Evolutionary conservation across 768 basidiomycete genomes (phyloP).

Genomic region (Calvatia gigantea): DNA sequence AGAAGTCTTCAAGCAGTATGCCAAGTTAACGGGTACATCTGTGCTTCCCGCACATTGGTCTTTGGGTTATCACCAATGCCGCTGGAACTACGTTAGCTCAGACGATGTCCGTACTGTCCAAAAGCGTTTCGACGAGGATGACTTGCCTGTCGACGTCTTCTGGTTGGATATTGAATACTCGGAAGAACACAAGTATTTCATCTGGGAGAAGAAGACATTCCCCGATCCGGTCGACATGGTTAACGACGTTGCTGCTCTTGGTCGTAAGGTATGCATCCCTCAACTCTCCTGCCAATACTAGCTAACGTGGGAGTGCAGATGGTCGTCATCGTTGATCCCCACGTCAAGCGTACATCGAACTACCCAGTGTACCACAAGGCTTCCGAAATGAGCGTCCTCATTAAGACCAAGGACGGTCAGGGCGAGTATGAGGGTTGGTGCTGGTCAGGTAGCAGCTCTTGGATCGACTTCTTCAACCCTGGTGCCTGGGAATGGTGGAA

Average conservation of each 20-base stretch:
- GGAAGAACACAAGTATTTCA: conserved; percentile 93
- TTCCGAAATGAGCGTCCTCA: conserved; percentile 74
- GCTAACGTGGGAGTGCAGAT: conserved; percentile 53
- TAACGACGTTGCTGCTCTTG: conserved; percentile 79
- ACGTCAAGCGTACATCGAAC: conserved; percentile 76
- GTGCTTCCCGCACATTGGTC: conserved; percentile 91
- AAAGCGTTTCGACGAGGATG: conserved; percentile 85
- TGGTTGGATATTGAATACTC: conserved; percentile 98
- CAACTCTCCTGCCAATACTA: neutral
- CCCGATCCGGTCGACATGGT: conserved; percentile 94
- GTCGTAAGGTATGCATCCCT: conserved; percentile 63
- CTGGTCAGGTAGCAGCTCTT: conserved; percentile 94
- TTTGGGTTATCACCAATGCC: conserved; percentile 93
- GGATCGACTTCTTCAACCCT: conserved; percentile 98
- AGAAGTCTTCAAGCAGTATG: conserved; percentile 84
- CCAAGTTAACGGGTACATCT: conserved; percentile 78
- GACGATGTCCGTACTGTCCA: conserved; percentile 86
- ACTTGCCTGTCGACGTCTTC: conserved; percentile 93
- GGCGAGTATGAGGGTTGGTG: conserved; percentile 98
- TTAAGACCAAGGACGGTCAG: conserved; percentile 76
- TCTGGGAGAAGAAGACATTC: conserved; percentile 92
- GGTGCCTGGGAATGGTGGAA: conserved; percentile 89
- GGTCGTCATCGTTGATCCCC: conserved; percentile 97
- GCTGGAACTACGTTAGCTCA: conserved; percentile 96
- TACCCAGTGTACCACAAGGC: conserved; percentile 88